Conservation (phyloP, 345 rosid species). For the Excoecaria cochinchinensis region DNA sequence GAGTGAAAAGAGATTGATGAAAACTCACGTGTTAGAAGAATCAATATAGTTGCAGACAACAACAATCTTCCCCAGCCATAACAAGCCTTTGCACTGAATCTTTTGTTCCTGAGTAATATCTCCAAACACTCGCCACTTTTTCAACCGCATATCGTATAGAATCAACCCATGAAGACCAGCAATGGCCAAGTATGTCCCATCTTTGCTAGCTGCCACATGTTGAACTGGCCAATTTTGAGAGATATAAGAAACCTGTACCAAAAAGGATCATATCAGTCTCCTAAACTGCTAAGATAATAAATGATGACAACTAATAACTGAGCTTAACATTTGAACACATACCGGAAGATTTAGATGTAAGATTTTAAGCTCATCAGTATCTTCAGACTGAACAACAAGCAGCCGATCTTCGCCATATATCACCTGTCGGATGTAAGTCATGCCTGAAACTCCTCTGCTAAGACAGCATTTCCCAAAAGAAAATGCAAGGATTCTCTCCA, state of each 20-base stretch:
- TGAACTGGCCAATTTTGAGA: constrained; percentile 99
- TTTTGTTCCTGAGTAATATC: constrained; percentile 93
- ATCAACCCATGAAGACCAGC: constrained; percentile 95
- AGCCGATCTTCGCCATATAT: constrained; percentile 94
- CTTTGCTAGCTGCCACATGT: constrained; percentile 97
- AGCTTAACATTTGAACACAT: constrained; percentile 28
- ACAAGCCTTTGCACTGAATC: constrained; percentile 90
- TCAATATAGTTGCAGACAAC: constrained; percentile 88
- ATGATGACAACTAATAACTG: constrained; percentile 13
- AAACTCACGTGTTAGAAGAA: constrained; percentile 72
- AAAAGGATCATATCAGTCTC: constrained; percentile 33
- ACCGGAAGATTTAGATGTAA: constrained; percentile 95
- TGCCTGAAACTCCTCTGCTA: constrained; percentile 90
- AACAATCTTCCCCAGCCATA: constrained; percentile 93
- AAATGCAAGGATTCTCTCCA: constrained; percentile 85
- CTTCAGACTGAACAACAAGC: constrained; percentile 96
- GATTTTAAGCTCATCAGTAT: constrained; percentile 84
- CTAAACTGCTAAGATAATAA: constrained; percentile 21
- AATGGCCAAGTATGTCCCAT: constrained; percentile 90
- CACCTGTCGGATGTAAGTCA: constrained; percentile 87
- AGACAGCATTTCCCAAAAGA: constrained; percentile 96
- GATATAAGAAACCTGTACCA: constrained; percentile 75
- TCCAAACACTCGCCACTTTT: constrained; percentile 95
- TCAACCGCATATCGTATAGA: constrained; percentile 73
- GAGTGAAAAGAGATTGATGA: constrained; percentile 11